These are phyloP conservation scores for Cercophora newfieldiana DNA, from an alignment of 495 filamentous ascomycete genomes.

Conservation along the genomic window DNA sequence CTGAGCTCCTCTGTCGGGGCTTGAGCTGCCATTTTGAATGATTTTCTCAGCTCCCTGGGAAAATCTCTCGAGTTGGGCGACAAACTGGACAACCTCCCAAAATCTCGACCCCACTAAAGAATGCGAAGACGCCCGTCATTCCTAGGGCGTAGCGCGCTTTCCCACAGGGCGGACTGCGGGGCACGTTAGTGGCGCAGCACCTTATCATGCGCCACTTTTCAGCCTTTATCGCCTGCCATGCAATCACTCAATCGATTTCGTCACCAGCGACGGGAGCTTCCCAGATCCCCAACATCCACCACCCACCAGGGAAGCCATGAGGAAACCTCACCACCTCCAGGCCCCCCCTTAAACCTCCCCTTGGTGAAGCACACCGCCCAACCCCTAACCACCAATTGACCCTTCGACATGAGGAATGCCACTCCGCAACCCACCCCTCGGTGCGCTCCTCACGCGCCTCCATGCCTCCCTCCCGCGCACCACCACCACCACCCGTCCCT, in stretches of 20 bases:
- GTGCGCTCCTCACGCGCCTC: conserved; percentile 27
- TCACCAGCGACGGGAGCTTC: too few species aligned
- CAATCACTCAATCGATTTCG: too few species aligned
- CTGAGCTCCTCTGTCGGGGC: conserved; percentile 42
- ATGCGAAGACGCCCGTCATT: neutral
- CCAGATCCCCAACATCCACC: too few species aligned
- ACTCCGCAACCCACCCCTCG: conserved; percentile 37
- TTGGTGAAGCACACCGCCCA: neutral
- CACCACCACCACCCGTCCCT: conserved; percentile 24
- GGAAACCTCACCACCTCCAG: neutral
- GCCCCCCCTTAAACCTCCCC: neutral
- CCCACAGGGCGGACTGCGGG: neutral
- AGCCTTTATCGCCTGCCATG: too few species aligned
- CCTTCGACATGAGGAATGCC: conserved; percentile 55
- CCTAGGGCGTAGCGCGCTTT: neutral
- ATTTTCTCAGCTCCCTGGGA: neutral
- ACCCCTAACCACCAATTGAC: neutral
- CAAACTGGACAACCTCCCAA: neutral
- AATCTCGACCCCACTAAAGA: neutral
- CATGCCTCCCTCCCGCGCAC: conserved; percentile 6
- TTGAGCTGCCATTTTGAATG: conserved; percentile 45
- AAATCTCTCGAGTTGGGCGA: neutral
- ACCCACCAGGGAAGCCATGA: too few species aligned
- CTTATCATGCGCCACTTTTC: neutral
- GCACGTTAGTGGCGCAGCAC: neutral